Evolutionary conservation across 257 asterid genomes (phyloP).

Genomic region (Henckelia pumila): DNA sequence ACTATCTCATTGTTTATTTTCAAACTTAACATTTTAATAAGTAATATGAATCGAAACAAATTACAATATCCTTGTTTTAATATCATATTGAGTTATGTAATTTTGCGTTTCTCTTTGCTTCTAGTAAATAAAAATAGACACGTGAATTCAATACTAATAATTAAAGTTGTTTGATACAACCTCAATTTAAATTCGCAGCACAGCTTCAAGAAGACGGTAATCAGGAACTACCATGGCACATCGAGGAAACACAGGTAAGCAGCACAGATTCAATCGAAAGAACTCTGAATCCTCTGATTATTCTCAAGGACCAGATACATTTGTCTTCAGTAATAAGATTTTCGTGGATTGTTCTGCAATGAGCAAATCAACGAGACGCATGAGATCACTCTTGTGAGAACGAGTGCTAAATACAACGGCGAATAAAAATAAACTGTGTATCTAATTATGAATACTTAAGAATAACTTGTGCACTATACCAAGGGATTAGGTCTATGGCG

Average conservation of each 20-base stretch:
- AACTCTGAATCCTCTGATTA: neutral
- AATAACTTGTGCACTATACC: slow-evolving; percentile 36
- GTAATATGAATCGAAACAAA: too few relatives aligned
- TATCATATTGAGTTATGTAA: too few relatives aligned
- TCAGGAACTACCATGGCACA: neutral
- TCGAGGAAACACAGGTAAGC: slow-evolving; percentile 12
- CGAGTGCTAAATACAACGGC: neutral
- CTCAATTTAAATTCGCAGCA: neutral
- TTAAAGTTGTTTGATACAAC: neutral
- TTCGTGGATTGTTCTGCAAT: slow-evolving; percentile 79
- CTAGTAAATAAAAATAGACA: too few relatives aligned
- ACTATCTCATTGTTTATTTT: too few relatives aligned
- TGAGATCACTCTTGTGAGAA: neutral
- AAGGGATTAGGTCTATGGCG: slow-evolving; percentile 85
- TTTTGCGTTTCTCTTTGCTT: too few relatives aligned
- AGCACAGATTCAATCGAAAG: slow-evolving; percentile 8
- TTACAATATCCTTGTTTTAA: too few relatives aligned
- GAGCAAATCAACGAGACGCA: neutral
- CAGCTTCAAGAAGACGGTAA: slow-evolving; percentile 12
- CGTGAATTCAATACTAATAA: neutral
- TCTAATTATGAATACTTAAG: neutral
- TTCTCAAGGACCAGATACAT: neutral
- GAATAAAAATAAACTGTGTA: neutral
- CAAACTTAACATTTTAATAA: too few relatives aligned
- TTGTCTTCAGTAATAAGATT: slow-evolving; percentile 52